phyloP scores from a whole-genome alignment of 129 eudicot species.

The Chrysanthemum seticuspe region DNA sequence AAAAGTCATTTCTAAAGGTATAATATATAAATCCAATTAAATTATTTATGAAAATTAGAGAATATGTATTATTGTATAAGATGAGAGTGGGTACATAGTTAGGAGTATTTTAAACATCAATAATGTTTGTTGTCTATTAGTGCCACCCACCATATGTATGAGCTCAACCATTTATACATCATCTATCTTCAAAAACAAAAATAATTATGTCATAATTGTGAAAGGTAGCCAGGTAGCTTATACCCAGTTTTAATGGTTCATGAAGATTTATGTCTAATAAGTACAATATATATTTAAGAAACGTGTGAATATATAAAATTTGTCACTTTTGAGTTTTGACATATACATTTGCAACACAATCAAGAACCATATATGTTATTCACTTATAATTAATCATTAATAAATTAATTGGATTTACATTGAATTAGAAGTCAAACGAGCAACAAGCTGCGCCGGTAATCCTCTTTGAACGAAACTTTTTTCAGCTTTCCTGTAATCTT shows the following conservation, averaged over 20 bases:
- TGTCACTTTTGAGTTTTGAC: background rate
- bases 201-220: background rate
- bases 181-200: background rate
- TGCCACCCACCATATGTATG: slow-evolving; percentile 4
- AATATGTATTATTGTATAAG: background rate
- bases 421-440: too few species aligned
- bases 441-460: too few species aligned
- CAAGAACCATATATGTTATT: background rate
- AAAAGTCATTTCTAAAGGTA: too few species aligned
- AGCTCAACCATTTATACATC: slow-evolving; percentile 1
- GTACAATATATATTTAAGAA: background rate
- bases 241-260: too few species aligned
- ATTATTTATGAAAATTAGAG: background rate
- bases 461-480: too few species aligned
- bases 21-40: too few species aligned
- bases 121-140: slow-evolving; percentile 9
- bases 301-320: background rate
- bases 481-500: too few species aligned
- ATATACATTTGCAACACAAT: background rate
- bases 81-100: slow-evolving; percentile 5
- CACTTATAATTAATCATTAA: background rate
- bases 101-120: slow-evolving; percentile 2
- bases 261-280: background rate
- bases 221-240: too few species aligned
- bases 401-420: too few species aligned